Percentiles rank a stretch among this genome's conserved stretches.
Evolutionary conservation across 1,139 yeast genomes (phyloP).

Genomic region (Nakaseomyces sp.): DNA sequence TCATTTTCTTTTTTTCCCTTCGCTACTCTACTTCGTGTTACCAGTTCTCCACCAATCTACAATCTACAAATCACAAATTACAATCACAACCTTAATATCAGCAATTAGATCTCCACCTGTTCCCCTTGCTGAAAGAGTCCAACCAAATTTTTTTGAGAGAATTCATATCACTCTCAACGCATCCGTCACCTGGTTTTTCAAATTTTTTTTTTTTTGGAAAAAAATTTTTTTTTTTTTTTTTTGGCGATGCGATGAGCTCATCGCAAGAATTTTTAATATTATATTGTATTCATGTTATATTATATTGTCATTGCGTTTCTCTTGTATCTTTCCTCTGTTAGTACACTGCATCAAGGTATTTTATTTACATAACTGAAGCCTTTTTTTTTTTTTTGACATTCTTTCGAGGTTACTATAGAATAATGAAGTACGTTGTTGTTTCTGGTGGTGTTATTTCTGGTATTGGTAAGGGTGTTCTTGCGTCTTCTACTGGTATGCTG

Average conservation of each 20-base stretch:
- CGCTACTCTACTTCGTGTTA: too few species aligned
- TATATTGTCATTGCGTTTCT: too few species aligned
- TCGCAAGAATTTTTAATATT: too few species aligned
- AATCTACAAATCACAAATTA: too few species aligned
- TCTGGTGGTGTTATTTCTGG: constrained; percentile 99
- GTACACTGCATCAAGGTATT: too few species aligned
- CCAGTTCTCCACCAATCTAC: too few species aligned
- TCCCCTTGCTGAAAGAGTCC: not conserved
- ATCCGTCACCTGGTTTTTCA: not conserved
- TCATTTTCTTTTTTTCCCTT: not conserved
- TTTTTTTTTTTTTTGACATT: too few species aligned
- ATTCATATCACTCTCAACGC: not conserved
- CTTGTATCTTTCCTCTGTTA: too few species aligned
- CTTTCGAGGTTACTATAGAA: not conserved
- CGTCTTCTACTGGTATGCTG: constrained; percentile 92
- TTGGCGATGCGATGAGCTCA: constrained; percentile 4
- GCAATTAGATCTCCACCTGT: not conserved
- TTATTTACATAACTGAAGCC: too few species aligned
- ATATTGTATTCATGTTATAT: too few species aligned
- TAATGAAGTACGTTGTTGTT: constrained; percentile 96
- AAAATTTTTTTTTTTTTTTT: not conserved
- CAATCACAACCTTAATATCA: too few species aligned
- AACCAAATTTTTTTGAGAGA: too few species aligned
- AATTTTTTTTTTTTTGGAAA: not conserved
- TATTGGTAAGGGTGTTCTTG: constrained; percentile 93